Evolutionary conservation across 768 basidiomycete genomes (phyloP).

Genomic region (Pulveroboletus frians): DNA sequence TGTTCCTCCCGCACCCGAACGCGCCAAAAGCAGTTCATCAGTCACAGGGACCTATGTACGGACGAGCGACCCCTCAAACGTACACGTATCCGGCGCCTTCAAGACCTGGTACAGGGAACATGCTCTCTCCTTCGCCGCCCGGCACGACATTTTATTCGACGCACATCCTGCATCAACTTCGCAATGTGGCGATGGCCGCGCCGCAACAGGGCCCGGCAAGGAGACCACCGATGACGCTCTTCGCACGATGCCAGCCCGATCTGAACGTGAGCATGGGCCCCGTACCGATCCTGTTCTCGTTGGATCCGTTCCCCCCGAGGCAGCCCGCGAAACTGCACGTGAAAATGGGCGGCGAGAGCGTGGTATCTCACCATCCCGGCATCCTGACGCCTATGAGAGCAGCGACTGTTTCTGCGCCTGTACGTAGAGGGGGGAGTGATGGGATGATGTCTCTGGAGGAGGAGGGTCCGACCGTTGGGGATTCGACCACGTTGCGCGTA

Average conservation of each 20-base stretch:
- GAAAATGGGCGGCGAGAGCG: neutral
- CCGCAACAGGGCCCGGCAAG: conserved; percentile 23
- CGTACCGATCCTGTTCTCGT: conserved; percentile 55
- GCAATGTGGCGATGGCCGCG: conserved; percentile 9
- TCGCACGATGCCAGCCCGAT: conserved; percentile 52
- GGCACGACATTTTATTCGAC: conserved; percentile 29
- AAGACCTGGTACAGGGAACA: conserved; percentile 5
- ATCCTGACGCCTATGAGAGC: conserved; percentile 21
- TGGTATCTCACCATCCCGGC: neutral
- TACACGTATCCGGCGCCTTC: conserved; percentile 9
- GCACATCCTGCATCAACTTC: conserved; percentile 24
- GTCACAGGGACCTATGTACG: conserved; percentile 55
- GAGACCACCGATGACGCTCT: conserved; percentile 44
- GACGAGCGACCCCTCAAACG: conserved; percentile 30
- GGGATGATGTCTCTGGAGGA: neutral
- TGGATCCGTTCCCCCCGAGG: conserved; percentile 43
- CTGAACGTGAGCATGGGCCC: conserved; percentile 46
- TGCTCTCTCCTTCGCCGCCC: conserved; percentile 10
- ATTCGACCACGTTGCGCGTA: conserved; percentile 5
- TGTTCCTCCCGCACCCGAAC: conserved; percentile 53
- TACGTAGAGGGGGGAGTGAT: conserved; percentile 15
- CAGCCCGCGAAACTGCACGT: neutral
- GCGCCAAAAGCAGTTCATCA: conserved; percentile 39
- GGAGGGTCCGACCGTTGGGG: neutral
- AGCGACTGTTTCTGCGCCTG: conserved; percentile 30